Evolutionary conservation across 768 basidiomycete genomes (phyloP), one percentile per base, ranked within the genome.

Genomic region (Auriscalpium vulgare): DNA sequence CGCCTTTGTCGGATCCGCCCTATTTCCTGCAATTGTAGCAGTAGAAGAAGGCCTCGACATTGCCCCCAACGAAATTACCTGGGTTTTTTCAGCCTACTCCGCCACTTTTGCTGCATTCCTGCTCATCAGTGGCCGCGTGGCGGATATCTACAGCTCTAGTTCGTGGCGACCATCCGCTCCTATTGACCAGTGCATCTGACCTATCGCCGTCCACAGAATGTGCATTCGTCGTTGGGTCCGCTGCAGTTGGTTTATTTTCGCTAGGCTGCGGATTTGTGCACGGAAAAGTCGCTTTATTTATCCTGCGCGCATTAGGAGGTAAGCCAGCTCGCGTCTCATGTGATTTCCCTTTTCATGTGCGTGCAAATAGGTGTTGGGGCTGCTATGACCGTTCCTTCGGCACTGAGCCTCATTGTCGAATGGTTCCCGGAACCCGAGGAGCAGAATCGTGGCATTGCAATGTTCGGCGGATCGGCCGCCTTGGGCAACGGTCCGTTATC

Each of bases 361-460:
- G 21, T 43, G 13, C 40, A 9, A 43, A 4, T 43, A 43, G 40
- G 40, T 3, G 8, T 43, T 9, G 72, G 68, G 9, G 79, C 74
- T 5, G 69, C 76, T 1, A 59, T 77, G 60, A 79, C 72, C 1
- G 71, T 77, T 50, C 75, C 75, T 0, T 72, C 74, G 8, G 74
- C 73, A 1, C 61, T 74, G 29, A 69, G 72, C 36, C 67, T 79
- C 21, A 71, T 78, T 38, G 74, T 79, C 36, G 68, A 73, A 53
- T 71, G 77, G 59, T 79, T 75, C 69, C 72, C 76, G 7, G 73
- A 76, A 10, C 71, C 72, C 7, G 56, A 19, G 2, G 71, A 74
- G 47, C 76, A 78, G 60, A 69, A 71, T 45, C 70, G 66, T 40
- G 78, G 76, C 51, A 70, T 80, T 23, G 71, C 72, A 1, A 14